Conservation (phyloP, 345 rosid genomes). For the Pistacia vera region DNA sequence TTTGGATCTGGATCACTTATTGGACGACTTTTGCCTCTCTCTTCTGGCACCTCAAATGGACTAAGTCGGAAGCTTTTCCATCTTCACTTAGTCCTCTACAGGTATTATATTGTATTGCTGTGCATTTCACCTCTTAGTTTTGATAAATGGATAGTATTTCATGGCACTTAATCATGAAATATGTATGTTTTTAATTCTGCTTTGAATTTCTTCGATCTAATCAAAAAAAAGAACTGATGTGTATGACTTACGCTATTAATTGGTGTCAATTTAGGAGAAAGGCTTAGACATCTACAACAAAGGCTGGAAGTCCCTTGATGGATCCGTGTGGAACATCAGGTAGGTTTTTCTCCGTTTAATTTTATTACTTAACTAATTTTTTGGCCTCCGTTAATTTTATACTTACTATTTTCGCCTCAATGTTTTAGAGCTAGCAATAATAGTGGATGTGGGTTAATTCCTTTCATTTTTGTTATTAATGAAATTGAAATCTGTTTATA, state of each 20-base stretch:
- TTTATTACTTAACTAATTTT: neutral
- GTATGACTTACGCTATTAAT: constrained; percentile 15
- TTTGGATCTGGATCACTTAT: constrained; percentile 75
- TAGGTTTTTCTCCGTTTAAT: constrained; percentile 26
- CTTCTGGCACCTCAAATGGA: constrained; percentile 41
- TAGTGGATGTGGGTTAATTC: no score
- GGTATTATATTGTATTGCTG: constrained; percentile 39
- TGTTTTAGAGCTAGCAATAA: neutral
- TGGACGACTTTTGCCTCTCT: constrained; percentile 57
- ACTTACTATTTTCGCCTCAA: no score
- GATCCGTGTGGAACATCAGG: constrained; percentile 89
- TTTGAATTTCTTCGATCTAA: neutral
- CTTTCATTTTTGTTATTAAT: no score
- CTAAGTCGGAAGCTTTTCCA: constrained; percentile 42
- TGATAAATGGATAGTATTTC: neutral
- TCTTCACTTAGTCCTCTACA: constrained; percentile 69
- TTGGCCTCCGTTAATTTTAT: no score
- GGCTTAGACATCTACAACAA: constrained; percentile 66
- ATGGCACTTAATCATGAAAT: neutral
- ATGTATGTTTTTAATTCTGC: neutral
- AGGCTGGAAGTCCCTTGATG: constrained; percentile 83
- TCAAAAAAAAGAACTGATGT: neutral
- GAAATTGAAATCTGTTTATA: no score
- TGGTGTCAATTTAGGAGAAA: constrained; percentile 60
- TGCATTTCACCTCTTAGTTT: neutral